Evolutionary conservation across 2,329 filamentous ascomycete species (phyloP), one percentile per base, ranked within the genome.

Genomic region (Torrubiella hemipterigena): DNA sequence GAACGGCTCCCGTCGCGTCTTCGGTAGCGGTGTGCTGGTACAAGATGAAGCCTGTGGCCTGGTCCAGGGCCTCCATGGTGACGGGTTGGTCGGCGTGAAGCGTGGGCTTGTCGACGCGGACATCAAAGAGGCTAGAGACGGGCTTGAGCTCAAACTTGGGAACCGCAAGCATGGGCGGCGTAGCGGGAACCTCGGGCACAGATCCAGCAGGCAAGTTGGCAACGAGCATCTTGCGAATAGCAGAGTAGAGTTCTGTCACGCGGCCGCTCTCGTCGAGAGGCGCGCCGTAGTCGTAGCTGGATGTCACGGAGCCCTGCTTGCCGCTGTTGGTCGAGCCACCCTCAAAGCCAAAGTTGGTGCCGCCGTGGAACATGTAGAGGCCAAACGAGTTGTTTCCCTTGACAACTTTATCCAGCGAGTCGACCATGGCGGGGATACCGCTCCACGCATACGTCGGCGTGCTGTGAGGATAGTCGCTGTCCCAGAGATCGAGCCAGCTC

Each of bases 331-430:
- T 42, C 4, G 57, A 58, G 12, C 63, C 63, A 39, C 59, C 62
- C n/a, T 55, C 44, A 36, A 63, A 61, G 0, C 50, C 63, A 33
- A 58, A 67, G 33, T 63, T 66, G 3, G 62, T 66, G 1, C 62
- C 63, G 4, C 63, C 63, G 38, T 67, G 62, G 34, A 66, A 58
- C 61, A 66, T 65, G 40, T 64, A 66, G 32, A 67, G 37, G 42
- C 55, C 64, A 33, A 67, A 58, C 1, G 58, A 62, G 21, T 49
- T 49, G 27, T 53, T 51, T 16, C 50, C 51, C 3, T 42, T 42
- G n/a, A 61, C 41, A 29, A 58, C 50, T 40, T 44, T 55, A 17
- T 49, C 47, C 6, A 61, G 34, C 8, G 8, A 34, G 24, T 36
- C 31, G 19, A 51, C 41, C 19, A 50, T 44, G 25, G 39, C 36